Conservation (phyloP, 1,139 yeast genomes). For the Yamadazyma kanchanaburiensis region DNA sequence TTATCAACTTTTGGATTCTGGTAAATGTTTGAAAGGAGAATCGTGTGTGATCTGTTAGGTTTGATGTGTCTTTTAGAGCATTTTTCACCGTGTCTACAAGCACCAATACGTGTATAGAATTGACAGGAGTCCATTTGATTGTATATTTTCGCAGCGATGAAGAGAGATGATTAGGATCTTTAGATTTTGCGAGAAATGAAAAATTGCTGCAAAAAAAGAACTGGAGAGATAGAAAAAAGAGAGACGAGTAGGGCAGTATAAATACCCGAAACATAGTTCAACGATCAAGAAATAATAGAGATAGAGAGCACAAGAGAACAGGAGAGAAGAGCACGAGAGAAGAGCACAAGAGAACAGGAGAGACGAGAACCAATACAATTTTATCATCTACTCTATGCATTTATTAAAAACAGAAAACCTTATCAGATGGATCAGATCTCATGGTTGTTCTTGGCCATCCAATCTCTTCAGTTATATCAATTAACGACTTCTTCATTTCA, state of each 20-base stretch:
- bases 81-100: constrained; percentile 90
- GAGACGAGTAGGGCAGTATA: too few relatives aligned
- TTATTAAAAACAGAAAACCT: constrained; percentile 63
- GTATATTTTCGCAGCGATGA: constrained; percentile 3
- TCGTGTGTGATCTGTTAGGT: constrained; percentile 66
- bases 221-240: background rate
- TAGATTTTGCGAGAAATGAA: background rate
- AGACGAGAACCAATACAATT: too few relatives aligned
- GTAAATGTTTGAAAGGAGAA: constrained; percentile 67
- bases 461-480: constrained; percentile 48
- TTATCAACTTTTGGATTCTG: constrained; percentile 56
- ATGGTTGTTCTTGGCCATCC: constrained; percentile 55
- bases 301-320: too few relatives aligned
- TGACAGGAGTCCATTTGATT: too few relatives aligned
- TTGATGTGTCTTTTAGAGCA: constrained; percentile 76
- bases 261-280: too few relatives aligned
- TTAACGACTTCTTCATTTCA: constrained; percentile 55
- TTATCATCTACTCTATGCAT: too few relatives aligned
- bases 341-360: too few relatives aligned
- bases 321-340: too few relatives aligned
- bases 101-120: constrained; percentile 83
- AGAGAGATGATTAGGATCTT: background rate
- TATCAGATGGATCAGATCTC: constrained; percentile 54
- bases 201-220: constrained; percentile 1
- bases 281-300: too few relatives aligned